These are phyloP conservation scores for Chlorella sp. DNA, from an alignment of 139 green algal species.

Conservation along the genomic window DNA sequence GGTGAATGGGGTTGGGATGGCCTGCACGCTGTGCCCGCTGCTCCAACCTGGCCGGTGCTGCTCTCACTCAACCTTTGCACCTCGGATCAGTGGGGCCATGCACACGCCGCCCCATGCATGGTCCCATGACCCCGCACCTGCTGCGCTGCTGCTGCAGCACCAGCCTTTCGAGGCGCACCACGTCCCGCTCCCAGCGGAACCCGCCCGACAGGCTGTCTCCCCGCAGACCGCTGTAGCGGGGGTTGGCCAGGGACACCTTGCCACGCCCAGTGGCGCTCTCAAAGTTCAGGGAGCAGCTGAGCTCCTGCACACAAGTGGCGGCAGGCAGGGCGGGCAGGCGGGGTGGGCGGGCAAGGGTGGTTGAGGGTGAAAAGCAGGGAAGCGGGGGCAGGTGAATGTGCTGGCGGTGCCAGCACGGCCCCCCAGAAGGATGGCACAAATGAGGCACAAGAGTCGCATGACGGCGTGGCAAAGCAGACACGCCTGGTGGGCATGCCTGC, in stretches of 20 bases:
- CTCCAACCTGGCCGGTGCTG: no score
- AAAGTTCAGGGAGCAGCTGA: conserved; percentile 77
- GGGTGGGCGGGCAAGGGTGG: not conserved
- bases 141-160: conserved; percentile 77
- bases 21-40: not conserved
- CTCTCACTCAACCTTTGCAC: not conserved
- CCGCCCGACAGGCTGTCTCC: conserved; percentile 65
- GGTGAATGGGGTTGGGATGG: not conserved
- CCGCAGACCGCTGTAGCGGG: conserved; percentile 75
- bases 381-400: not conserved
- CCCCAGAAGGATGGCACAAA: not conserved
- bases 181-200: conserved; percentile 84
- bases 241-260: conserved; percentile 57
- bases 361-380: not conserved
- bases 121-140: conserved; percentile 29
- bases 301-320: conserved; percentile 36
- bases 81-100: not conserved
- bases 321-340: not conserved
- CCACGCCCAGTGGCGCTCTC: conserved; percentile 62
- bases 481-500: not conserved
- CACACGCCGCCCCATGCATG: not conserved
- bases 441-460: not conserved
- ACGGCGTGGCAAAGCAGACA: no score
- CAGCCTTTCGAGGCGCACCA: conserved; percentile 86
- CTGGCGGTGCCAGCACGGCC: no score